Percentiles rank a stretch among this genome's conserved stretches.
Evolutionary conservation across 306 rosid species (phyloP).

Genomic region (Trifolium repens): DNA sequence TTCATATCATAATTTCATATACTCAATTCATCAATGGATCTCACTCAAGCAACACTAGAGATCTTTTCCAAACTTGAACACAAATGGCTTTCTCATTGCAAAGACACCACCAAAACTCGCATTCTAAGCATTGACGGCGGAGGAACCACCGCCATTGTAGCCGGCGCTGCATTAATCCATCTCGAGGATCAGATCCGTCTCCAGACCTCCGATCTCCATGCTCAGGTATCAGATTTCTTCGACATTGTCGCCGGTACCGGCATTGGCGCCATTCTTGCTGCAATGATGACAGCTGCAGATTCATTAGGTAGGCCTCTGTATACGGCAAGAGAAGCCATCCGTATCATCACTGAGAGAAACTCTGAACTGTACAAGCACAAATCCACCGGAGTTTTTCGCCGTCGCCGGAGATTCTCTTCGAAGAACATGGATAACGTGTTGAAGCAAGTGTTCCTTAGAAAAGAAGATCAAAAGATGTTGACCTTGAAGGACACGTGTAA

Average conservation of each 20-base stretch:
- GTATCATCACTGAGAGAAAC: slow-evolving; percentile 44
- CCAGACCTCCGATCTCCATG: slow-evolving; percentile 72
- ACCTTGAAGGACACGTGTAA: slow-evolving; percentile 87
- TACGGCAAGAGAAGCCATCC: slow-evolving; percentile 73
- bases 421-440: slow-evolving; percentile 70
- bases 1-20: background rate
- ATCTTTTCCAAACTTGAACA: slow-evolving; percentile 94
- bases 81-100: slow-evolving; percentile 91
- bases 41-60: slow-evolving; percentile 76
- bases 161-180: slow-evolving; percentile 71
- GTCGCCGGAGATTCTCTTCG: slow-evolving; percentile 62
- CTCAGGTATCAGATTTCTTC: slow-evolving; percentile 80
- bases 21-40: slow-evolving; percentile 50
- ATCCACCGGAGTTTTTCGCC: slow-evolving; percentile 49
- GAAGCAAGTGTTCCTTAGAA: slow-evolving; percentile 61
- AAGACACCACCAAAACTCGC: slow-evolving; percentile 67
- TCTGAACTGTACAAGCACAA: slow-evolving; percentile 57
- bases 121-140: slow-evolving; percentile 98
- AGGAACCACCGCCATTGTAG: slow-evolving; percentile 74
- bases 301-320: slow-evolving; percentile 77
- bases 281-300: slow-evolving; percentile 72
- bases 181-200: slow-evolving; percentile 98
- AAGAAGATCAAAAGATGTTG: slow-evolving; percentile 56
- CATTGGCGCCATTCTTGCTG: slow-evolving; percentile 80
- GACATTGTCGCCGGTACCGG: slow-evolving; percentile 91